Base-by-base conservation (phyloP, 2,329 filamentous ascomycete genomes). In the Colletotrichum sidae region DNA sequence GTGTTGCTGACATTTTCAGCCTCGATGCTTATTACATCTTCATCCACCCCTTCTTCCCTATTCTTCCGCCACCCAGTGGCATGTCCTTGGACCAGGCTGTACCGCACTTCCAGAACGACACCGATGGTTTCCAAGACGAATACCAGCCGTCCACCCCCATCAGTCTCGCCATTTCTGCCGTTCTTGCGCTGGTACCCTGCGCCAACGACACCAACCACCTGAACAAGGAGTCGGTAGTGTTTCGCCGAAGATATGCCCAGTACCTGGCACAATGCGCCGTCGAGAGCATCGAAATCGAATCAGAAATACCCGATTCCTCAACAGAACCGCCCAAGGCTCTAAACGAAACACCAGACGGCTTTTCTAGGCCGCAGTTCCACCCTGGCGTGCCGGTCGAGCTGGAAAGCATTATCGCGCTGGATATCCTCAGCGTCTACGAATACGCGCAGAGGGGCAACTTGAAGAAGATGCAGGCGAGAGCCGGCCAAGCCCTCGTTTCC, bases 381-480 rank as follows among this genome's bases (percentile, higher is more conserved):
- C 72, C 79, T 1, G 70, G 72, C 3, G 75, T 82, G 6, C 82
- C 82, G 3, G 61, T 80, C 2, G 80, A 84, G 64, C 72, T 83
- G 5, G 83, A 86, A 69, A 78, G 76, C 69, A 78, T 84, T 42
- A 74, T 85, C 37, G 81, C 83, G 3, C 73, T 85, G 39, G 74
- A 83, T 53, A 69, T 86, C 11, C 72, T 86, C 2, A 83, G 81
- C 68, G 77, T 83, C 6, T 86, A 85, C 69, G 83, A 86, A 71
- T 86, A 86, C 71, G 79, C 81, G 1, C 83, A 86, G 65, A 76
- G 83, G 6, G 83, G 83, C 1, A 86, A 86, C 68, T 72, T 85
- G 67, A 81, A 81, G 66, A 85, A 84, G 70, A 84, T 85, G 82
- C 76, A 79, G 58, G 79, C 77, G 60, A 76, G 83, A 56, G 79